phyloP scores from a whole-genome alignment of 305 asterid species.

The Fraxinus paxiana region DNA sequence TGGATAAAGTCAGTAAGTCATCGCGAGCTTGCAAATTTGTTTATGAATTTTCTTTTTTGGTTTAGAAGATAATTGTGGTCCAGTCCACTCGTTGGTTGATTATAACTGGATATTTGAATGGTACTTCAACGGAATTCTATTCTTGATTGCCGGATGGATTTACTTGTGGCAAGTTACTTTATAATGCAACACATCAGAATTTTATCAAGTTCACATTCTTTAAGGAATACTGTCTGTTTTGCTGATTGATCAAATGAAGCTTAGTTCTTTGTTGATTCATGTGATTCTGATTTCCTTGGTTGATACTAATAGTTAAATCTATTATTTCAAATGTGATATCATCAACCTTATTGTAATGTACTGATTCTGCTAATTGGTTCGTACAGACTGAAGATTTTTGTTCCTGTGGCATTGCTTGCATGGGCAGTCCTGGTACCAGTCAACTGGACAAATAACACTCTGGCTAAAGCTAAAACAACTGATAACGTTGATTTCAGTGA shows the following conservation, averaged over 20 bases:
- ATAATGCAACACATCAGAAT: not conserved
- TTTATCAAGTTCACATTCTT: not conserved
- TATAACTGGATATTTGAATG: not conserved
- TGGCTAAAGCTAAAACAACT: constrained; percentile 35
- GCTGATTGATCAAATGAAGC: not conserved
- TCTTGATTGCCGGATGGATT: not conserved
- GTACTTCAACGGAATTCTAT: not conserved
- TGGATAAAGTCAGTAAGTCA: not conserved
- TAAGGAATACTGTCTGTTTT: not conserved
- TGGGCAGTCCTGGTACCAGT: constrained; percentile 87
- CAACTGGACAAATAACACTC: constrained; percentile 83
- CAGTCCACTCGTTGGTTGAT: not conserved
- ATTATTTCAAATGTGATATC: not conserved
- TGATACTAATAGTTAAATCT: not conserved
- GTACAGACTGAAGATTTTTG: constrained; percentile 84
- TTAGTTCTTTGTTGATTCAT: not conserved
- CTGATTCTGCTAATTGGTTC: constrained; percentile 26
- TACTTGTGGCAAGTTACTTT: not conserved
- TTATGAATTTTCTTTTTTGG: not conserved
- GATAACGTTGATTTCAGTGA: constrained; percentile 43
- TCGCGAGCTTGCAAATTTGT: not conserved
- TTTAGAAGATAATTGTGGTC: not conserved
- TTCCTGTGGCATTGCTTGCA: constrained; percentile 73
- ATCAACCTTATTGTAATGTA: constrained; percentile 4
- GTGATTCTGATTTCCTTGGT: not conserved